These are phyloP conservation scores for Funneliformis mosseae DNA, from an alignment of 192 early-diverging fungal genomes.

Conservation along the genomic window DNA sequence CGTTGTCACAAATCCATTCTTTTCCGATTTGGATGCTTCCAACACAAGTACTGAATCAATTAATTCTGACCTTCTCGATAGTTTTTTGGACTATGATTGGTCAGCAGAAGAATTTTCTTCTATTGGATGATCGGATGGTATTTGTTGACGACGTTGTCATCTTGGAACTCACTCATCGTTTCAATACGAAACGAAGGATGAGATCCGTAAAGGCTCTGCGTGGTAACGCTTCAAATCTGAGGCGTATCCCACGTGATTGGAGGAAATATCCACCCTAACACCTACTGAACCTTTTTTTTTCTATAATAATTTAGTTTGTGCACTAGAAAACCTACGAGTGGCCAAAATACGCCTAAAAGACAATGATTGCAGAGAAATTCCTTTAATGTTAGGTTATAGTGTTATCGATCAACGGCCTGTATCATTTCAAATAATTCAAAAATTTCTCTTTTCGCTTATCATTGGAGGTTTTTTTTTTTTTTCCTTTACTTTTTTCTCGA, in stretches of 20 bases:
- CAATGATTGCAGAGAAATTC: neutral
- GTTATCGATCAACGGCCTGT: neutral
- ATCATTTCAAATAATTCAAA: no score
- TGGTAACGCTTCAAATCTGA: conserved; percentile 27
- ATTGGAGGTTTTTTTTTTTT: neutral
- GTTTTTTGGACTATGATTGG: conserved; percentile 54
- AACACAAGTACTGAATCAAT: conserved; percentile 44
- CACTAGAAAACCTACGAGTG: neutral
- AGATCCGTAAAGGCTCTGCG: conserved; percentile 35
- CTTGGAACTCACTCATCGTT: conserved; percentile 27
- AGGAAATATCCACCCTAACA: conserved; percentile 33
- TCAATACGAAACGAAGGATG: conserved; percentile 12
- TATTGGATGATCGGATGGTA: conserved; percentile 21
- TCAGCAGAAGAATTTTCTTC: conserved; percentile 30
- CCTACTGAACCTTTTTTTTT: neutral
- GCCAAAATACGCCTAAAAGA: neutral
- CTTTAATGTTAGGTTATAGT: neutral
- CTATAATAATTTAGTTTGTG: conserved; percentile 12
- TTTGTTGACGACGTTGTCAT: conserved; percentile 32
- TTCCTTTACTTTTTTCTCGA: neutral
- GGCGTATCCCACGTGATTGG: conserved; percentile 21
- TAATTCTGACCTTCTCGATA: conserved; percentile 54
- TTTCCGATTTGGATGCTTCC: conserved; percentile 34
- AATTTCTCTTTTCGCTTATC: neutral
- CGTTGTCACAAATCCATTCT: conserved; percentile 27